These are phyloP conservation scores for Ceratonia siliqua DNA, from an alignment of 306 rosid species.

Conservation along the genomic window DNA sequence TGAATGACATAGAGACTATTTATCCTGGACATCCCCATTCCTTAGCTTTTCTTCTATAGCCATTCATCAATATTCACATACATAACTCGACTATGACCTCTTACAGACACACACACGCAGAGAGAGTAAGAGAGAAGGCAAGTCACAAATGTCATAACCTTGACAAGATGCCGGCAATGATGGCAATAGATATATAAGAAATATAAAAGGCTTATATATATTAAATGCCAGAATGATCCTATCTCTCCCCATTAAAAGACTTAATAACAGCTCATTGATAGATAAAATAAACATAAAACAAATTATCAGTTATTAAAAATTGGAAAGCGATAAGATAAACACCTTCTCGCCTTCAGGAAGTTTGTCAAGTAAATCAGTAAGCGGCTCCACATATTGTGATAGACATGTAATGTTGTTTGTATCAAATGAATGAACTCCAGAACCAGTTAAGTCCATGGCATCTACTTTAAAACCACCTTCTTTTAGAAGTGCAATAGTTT, in stretches of 20 bases:
- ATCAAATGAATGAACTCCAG: constrained; percentile 84
- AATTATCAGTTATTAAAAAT: constrained; percentile 5
- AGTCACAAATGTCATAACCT: neutral
- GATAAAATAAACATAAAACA: neutral
- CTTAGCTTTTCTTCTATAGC: neutral
- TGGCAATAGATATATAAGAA: neutral
- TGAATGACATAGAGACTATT: neutral
- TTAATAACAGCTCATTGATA: neutral
- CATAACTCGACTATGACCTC: neutral
- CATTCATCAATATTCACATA: neutral
- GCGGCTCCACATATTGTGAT: constrained; percentile 88
- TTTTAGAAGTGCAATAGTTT: constrained; percentile 92
- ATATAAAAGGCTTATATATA: too few relatives aligned
- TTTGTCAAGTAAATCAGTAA: constrained; percentile 73
- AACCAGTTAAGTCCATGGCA: constrained; percentile 91
- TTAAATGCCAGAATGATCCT: constrained; percentile 5
- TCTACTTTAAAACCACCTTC: constrained; percentile 86
- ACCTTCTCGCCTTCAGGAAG: constrained; percentile 88
- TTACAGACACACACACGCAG: neutral
- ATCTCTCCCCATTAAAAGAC: neutral
- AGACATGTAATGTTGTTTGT: constrained; percentile 69
- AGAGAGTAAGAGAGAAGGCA: neutral
- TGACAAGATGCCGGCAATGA: neutral
- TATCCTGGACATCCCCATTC: neutral
- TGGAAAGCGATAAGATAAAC: constrained; percentile 15